A percentile compares a stretch with the other conserved stretches of the same genome.
These are phyloP conservation scores for Malus hybrid DNA, from an alignment of 331 rosid genomes.

Conservation along the genomic window DNA sequence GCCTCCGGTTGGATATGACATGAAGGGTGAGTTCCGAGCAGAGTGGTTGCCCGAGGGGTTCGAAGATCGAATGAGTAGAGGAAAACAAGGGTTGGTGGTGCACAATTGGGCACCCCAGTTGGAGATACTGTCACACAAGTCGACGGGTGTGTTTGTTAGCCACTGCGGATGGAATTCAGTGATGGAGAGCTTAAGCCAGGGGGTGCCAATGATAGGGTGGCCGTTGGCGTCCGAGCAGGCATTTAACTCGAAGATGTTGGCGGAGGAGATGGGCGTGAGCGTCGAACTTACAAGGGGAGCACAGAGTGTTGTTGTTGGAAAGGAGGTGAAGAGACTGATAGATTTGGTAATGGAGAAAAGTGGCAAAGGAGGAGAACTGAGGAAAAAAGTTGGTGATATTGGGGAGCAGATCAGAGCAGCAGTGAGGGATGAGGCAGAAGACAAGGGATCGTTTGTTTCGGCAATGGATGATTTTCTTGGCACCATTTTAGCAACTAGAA, in stretches of 20 bases:
- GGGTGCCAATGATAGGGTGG: slow-evolving; percentile 68
- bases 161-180: slow-evolving; percentile 42
- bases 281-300: slow-evolving; percentile 43
- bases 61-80: slow-evolving; percentile 36
- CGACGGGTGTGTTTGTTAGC: slow-evolving; percentile 46
- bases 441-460: slow-evolving; percentile 31
- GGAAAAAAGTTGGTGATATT: slow-evolving; percentile 33
- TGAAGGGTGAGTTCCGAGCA: slow-evolving; percentile 28
- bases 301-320: slow-evolving; percentile 18
- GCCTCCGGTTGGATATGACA: slow-evolving; percentile 55
- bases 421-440: slow-evolving; percentile 14
- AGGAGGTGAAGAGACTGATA: slow-evolving; percentile 39
- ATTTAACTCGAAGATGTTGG: slow-evolving; percentile 55
- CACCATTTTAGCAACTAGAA: slow-evolving; percentile 5
- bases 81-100: slow-evolving; percentile 34
- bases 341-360: slow-evolving; percentile 32
- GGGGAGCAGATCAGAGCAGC: slow-evolving; percentile 35
- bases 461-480: slow-evolving; percentile 40
- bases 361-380: slow-evolving; percentile 54
- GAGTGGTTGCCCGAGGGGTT: slow-evolving; percentile 55
- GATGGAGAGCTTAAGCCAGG: slow-evolving; percentile 48
- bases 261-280: slow-evolving; percentile 57
- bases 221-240: slow-evolving; percentile 67
- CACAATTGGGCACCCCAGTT: slow-evolving; percentile 59
- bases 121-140: slow-evolving; percentile 51